phyloP scores from a whole-genome alignment of 75 land plant species.

The Cunninghamia lanceolata region DNA sequence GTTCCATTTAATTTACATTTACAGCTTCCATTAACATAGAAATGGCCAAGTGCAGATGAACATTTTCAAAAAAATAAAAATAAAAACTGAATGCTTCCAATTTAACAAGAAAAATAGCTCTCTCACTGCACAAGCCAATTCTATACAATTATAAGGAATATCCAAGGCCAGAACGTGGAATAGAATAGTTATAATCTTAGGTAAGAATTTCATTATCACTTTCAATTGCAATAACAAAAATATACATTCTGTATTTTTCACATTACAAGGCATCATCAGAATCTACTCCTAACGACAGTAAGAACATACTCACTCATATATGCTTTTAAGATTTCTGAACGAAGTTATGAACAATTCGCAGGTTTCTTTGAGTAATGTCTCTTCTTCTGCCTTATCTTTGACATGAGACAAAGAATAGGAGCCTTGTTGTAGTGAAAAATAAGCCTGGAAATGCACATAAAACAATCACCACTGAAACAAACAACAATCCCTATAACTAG shows the following conservation, averaged over 20 bases:
- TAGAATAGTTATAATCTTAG: background rate
- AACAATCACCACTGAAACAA: background rate
- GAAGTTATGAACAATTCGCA: background rate
- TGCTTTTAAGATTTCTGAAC: background rate
- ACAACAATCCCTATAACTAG: background rate
- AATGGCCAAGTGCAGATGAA: background rate
- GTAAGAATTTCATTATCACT: background rate
- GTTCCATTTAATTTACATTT: background rate
- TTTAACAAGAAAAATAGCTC: background rate
- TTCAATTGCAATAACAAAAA: background rate
- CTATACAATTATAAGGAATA: background rate
- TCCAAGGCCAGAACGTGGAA: background rate
- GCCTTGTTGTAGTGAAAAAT: slow-evolving; percentile 5
- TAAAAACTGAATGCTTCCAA: background rate
- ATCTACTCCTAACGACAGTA: background rate
- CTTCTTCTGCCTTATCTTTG: background rate
- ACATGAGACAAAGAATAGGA: background rate
- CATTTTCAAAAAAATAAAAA: background rate
- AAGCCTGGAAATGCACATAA: slow-evolving; percentile 4
- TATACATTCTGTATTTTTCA: background rate
- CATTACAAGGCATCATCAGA: background rate
- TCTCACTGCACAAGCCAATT: background rate
- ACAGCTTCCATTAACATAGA: background rate
- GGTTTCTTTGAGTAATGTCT: background rate
- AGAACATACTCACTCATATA: background rate